Percentiles rank a stretch among this genome's conserved stretches.
Conservation (phyloP, 2,329 filamentous ascomycete genomes). For the Camillea tinctor region DNA sequence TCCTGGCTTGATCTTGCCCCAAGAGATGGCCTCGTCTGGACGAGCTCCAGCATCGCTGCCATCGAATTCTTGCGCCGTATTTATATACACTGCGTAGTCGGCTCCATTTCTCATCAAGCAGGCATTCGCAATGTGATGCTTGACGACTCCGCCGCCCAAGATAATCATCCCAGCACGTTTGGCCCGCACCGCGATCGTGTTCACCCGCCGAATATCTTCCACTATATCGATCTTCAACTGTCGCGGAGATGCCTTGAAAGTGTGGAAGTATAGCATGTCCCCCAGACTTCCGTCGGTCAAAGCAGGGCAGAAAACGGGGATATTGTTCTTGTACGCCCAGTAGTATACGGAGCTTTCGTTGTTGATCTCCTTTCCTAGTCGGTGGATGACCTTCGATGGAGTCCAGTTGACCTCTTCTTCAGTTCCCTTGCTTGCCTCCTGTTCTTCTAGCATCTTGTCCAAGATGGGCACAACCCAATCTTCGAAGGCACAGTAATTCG, state of each 20-base stretch:
- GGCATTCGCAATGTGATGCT: conserved; percentile 98
- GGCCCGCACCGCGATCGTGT: conserved; percentile 84
- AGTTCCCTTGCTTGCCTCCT: conserved; percentile 72
- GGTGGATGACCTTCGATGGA: conserved; percentile 84
- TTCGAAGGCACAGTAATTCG: conserved; percentile 96
- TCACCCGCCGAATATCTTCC: conserved; percentile 89
- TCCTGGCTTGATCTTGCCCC: conserved; percentile 94
- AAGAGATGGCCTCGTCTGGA: conserved; percentile 95
- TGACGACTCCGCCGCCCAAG: conserved; percentile 89
- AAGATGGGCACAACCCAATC: conserved; percentile 96
- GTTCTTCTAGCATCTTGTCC: conserved; percentile 91
- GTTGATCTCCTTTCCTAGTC: conserved; percentile 91
- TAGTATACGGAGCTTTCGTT: conserved; percentile 90
- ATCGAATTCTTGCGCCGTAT: conserved; percentile 96
- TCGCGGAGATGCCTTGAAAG: conserved; percentile 80
- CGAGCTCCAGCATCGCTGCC: conserved; percentile 93
- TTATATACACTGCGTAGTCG: conserved; percentile 95
- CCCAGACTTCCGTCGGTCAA: conserved; percentile 92
- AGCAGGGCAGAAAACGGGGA: conserved; percentile 95
- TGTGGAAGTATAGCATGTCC: conserved; percentile 99
- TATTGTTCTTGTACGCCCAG: conserved; percentile 96
- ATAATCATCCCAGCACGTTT: conserved; percentile 94
- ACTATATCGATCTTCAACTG: conserved; percentile 88
- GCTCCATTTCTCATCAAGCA: conserved; percentile 97
- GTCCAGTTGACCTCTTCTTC: conserved; percentile 80